Conservation (phyloP, 2,329 filamentous ascomycete species). For the Aspergillus fumigatus region DNA sequence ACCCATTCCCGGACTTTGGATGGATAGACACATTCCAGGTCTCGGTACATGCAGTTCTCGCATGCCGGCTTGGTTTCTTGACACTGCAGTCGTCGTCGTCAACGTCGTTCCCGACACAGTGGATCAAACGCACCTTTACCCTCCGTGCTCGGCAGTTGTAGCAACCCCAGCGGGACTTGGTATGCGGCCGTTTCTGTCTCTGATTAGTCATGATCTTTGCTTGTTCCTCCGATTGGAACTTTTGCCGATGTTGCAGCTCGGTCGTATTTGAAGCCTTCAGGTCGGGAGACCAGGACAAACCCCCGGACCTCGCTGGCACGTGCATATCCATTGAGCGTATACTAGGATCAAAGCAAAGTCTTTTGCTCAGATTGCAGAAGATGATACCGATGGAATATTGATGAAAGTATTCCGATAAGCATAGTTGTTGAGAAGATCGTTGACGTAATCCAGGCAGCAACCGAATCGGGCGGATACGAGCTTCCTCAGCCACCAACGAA, state of each 20-base stretch:
- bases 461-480: background rate
- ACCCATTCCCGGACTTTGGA: conserved; percentile 7
- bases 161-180: conserved; percentile 40
- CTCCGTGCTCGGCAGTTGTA: conserved; percentile 40
- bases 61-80: conserved; percentile 37
- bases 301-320: too few relatives aligned
- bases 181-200: conserved; percentile 24
- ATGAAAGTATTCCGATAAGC: too few relatives aligned
- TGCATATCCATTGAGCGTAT: too few relatives aligned
- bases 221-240: background rate
- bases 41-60: conserved; percentile 33
- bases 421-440: background rate
- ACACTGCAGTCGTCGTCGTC: conserved; percentile 18
- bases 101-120: background rate
- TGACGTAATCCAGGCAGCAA: background rate
- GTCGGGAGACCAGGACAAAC: too few relatives aligned
- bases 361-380: too few relatives aligned
- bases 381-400: background rate
- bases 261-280: background rate
- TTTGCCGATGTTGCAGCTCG: background rate
- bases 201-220: background rate
- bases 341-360: too few relatives aligned
- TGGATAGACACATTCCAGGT: conserved; percentile 30
- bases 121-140: conserved; percentile 43
- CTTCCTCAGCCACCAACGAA: too few relatives aligned